A percentile compares a stretch with the other conserved stretches of the same genome.
phyloP scores from a whole-genome alignment of 768 basidiomycete genomes.

The Amyloporia xantha region DNA sequence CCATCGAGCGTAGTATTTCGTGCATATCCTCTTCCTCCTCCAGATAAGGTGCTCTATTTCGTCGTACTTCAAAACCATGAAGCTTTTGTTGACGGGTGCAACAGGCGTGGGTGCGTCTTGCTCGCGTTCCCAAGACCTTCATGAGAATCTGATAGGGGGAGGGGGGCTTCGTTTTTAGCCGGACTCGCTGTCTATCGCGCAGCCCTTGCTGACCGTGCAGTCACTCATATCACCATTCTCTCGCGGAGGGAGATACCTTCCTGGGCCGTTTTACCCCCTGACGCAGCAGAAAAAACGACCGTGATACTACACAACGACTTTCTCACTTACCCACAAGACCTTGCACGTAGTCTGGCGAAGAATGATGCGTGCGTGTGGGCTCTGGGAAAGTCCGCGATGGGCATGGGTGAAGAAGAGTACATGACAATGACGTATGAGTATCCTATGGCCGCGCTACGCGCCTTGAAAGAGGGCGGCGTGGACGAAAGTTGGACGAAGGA shows the following conservation, averaged over 20 bases:
- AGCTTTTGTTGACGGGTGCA: neutral
- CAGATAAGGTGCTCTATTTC: too few relatives aligned
- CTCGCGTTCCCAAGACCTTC: neutral
- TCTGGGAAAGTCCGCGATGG: slow-evolving; percentile 22
- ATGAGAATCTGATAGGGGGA: neutral
- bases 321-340: slow-evolving; percentile 23
- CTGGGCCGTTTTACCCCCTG: slow-evolving; percentile 25
- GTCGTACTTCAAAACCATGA: too few relatives aligned
- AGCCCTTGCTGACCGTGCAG: slow-evolving; percentile 23
- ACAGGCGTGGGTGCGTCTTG: neutral
- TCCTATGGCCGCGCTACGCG: slow-evolving; percentile 24
- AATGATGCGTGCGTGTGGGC: slow-evolving; percentile 35
- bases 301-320: slow-evolving; percentile 30
- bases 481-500: slow-evolving; percentile 10
- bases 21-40: too few relatives aligned
- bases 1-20: too few relatives aligned
- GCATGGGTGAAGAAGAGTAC: slow-evolving; percentile 28
- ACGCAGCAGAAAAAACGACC: slow-evolving; percentile 24
- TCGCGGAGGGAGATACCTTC: slow-evolving; percentile 27
- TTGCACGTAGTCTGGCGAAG: slow-evolving; percentile 24
- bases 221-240: slow-evolving; percentile 28
- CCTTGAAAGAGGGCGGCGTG: slow-evolving; percentile 24
- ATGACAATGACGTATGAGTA: slow-evolving; percentile 31
- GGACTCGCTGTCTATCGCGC: slow-evolving; percentile 30
- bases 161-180: too few relatives aligned